These are phyloP conservation scores for Butyriboletus loyo DNA, from an alignment of 768 basidiomycete genomes.

Conservation along the genomic window DNA sequence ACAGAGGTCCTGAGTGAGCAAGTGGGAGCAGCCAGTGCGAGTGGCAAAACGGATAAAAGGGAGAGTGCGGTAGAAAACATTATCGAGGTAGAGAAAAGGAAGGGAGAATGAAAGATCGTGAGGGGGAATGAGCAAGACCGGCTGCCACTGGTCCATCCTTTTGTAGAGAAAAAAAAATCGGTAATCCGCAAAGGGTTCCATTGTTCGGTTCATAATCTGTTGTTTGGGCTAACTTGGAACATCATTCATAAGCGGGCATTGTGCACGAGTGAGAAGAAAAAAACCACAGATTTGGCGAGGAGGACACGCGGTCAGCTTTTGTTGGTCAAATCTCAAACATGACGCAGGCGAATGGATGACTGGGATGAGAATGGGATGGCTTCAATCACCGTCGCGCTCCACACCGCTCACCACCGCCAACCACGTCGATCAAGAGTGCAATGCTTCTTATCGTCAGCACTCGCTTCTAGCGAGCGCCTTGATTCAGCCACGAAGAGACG, in stretches of 20 bases:
- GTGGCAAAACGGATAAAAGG: constrained; percentile 22
- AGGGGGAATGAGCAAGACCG: neutral
- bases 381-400: constrained; percentile 15
- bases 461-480: neutral
- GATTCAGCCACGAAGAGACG: neutral
- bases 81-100: constrained; percentile 2
- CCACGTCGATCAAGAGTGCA: neutral
- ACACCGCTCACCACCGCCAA: neutral
- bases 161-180: constrained; percentile 3
- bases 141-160: constrained; percentile 4
- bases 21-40: constrained; percentile 29
- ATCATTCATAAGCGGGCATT: neutral
- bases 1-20: constrained; percentile 17
- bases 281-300: neutral
- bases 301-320: neutral
- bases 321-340: neutral
- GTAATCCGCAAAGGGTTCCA: neutral
- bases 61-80: constrained; percentile 23
- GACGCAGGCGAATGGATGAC: no score
- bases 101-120: constrained; percentile 17
- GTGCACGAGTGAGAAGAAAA: neutral
- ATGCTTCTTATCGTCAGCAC: neutral
- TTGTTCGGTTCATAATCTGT: constrained; percentile 5
- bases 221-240: constrained; percentile 6
- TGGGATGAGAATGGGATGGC: no score